phyloP scores from a whole-genome alignment of 2,329 filamentous ascomycete species.

The Alternaria burnsii region DNA sequence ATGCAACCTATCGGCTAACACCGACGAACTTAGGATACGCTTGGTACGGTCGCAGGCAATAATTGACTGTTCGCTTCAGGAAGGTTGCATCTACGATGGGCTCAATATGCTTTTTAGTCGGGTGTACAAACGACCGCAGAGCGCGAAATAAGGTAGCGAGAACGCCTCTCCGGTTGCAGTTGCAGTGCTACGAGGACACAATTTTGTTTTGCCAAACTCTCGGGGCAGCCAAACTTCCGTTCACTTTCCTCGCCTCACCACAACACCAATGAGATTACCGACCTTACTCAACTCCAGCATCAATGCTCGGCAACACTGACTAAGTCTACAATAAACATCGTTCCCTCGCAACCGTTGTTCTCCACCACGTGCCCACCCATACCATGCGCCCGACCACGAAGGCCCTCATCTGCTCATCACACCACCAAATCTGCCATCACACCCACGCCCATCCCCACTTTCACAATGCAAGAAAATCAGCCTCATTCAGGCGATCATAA shows the following conservation, averaged over 20 bases:
- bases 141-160: neutral
- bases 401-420: neutral
- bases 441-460: neutral
- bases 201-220: neutral
- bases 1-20: neutral
- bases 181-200: neutral
- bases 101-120: neutral
- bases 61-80: neutral
- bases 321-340: neutral
- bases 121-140: neutral
- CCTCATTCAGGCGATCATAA: conserved; percentile 3
- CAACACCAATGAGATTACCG: neutral
- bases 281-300: neutral
- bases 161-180: neutral
- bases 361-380: neutral
- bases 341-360: conserved; percentile 1
- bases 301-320: conserved; percentile 2
- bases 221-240: neutral
- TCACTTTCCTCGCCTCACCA: neutral
- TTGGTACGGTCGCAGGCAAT: neutral
- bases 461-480: neutral
- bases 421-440: neutral
- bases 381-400: neutral
- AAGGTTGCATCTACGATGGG: neutral
- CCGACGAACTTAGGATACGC: neutral